Base-by-base conservation (phyloP, 1,139 yeast species). In the Meyerozyma carpophila region DNA sequence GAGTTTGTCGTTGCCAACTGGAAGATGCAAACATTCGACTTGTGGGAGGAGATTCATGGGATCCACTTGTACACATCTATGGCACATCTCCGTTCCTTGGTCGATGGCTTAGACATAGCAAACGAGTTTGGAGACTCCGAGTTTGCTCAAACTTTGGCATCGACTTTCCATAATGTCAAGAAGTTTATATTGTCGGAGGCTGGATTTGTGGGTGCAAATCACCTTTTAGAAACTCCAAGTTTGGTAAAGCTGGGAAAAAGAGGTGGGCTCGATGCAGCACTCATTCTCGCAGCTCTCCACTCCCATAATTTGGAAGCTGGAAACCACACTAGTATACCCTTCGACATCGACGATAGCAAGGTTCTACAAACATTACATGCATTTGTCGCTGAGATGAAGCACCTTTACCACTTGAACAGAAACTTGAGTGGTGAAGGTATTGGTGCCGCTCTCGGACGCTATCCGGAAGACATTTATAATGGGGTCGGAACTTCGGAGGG, bases 401-500 rank as follows among this genome's bases (percentile, higher is more conserved):
- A 67, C 34, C 66, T 93, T 44, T 90, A 85, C 59, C 94, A 95
- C 1, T 75, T 91, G 36, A 91, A 91, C 62, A 77, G 72, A 9
- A 63, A 73, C 41, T 59, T 73, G 20, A 68, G 71, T 2, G 47
- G 58, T 55, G 46, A 46, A 5, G 65, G 65, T 20, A 54, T 66
- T 21, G 95, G 94, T 0, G 81, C 84, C 37, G 96, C 87, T 0
- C 65, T 91, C 41, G 98, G 98, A 2, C 71, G 98, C 56, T 93
- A 93, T 57, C 96, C 97, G 0, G 98, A 91, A 57, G 98, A 93
- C 63, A 64, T 85, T 10, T 93, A 93, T 61, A 86, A 91, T 62
- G 98, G 98, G 0, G 69, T 75, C 47, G 83, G 81, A 0, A 70
- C 76, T 0, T 73, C 84, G 13, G 84, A 81, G 52, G 98, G 97